phyloP scores from a whole-genome alignment of 2,329 filamentous ascomycete genomes.

The Tolypocladium ovalisporum region DNA sequence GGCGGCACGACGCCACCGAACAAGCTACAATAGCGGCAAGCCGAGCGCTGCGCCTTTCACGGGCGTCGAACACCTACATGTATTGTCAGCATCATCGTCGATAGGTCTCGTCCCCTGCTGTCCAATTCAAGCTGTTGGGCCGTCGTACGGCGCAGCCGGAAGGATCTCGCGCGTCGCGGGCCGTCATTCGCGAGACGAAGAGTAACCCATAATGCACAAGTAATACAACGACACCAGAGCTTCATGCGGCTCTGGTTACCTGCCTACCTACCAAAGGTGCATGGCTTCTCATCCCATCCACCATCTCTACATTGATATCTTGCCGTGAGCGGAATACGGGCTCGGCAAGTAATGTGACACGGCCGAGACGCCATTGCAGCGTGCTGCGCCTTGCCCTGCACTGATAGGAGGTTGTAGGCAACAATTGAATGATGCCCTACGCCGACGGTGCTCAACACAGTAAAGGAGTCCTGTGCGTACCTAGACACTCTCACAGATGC shows the following conservation, averaged over 20 bases:
- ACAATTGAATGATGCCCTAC: not conserved
- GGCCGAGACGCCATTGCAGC: not conserved
- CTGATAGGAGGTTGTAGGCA: not conserved
- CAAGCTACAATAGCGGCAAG: not conserved
- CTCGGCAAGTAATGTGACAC: not conserved
- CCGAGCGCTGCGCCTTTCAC: not conserved
- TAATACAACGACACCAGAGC: not conserved
- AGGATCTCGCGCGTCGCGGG: not conserved
- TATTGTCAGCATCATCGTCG: not conserved
- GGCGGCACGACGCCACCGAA: too few relatives aligned
- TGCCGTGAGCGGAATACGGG: not conserved
- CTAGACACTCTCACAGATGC: too few relatives aligned
- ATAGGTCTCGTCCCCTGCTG: not conserved
- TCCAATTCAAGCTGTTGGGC: not conserved
- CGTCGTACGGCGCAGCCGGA: not conserved
- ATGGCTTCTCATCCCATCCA: not conserved
- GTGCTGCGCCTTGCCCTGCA: not conserved
- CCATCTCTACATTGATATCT: not conserved
- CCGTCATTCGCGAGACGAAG: too few relatives aligned
- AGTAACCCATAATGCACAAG: not conserved
- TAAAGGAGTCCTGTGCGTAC: not conserved
- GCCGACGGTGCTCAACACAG: not conserved
- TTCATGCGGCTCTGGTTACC: not conserved
- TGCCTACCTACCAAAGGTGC: not conserved
- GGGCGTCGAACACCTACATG: not conserved